A percentile compares a stretch with the other conserved stretches of the same genome.
Conservation (phyloP, 495 filamentous ascomycete genomes). For the Gamarada debralockiae region DNA sequence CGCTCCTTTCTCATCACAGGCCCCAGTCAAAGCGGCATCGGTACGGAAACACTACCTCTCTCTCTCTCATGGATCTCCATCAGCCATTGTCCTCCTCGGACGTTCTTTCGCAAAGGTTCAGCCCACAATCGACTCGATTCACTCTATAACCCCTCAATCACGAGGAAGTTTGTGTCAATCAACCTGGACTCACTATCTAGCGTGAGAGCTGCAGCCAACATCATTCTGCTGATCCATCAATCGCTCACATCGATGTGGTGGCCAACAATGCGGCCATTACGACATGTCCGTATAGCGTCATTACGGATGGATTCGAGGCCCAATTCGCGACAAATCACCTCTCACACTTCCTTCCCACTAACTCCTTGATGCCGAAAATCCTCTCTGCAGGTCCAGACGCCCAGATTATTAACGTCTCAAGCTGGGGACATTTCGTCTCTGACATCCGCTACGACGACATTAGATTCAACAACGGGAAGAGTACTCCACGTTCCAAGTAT, state of each 20-base stretch:
- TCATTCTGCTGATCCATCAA: conserved; percentile 38
- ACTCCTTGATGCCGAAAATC: conserved; percentile 44
- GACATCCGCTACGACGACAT: background rate
- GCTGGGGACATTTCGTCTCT: conserved; percentile 24
- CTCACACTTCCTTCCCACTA: conserved; percentile 57
- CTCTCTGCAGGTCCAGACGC: conserved; percentile 29
- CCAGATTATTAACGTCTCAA: conserved; percentile 41
- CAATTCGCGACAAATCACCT: conserved; percentile 58
- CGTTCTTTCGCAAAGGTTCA: no score
- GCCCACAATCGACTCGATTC: no score
- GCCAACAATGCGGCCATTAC: conserved; percentile 58
- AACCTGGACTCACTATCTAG: conserved; percentile 42
- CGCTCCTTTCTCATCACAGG: no score
- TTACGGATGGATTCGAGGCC: conserved; percentile 40
- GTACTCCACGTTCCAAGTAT: conserved; percentile 40
- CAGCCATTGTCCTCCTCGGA: no score
- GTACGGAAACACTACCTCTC: no score
- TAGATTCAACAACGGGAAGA: no score
- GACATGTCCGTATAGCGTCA: conserved; percentile 24
- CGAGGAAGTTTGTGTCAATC: no score
- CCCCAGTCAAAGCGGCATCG: no score
- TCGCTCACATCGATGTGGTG: conserved; percentile 56
- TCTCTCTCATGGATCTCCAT: no score
- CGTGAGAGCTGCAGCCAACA: conserved; percentile 44
- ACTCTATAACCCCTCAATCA: no score